These are phyloP conservation scores for California macrophylla DNA, from an alignment of 441 rosid genomes.

Conservation along the genomic window DNA sequence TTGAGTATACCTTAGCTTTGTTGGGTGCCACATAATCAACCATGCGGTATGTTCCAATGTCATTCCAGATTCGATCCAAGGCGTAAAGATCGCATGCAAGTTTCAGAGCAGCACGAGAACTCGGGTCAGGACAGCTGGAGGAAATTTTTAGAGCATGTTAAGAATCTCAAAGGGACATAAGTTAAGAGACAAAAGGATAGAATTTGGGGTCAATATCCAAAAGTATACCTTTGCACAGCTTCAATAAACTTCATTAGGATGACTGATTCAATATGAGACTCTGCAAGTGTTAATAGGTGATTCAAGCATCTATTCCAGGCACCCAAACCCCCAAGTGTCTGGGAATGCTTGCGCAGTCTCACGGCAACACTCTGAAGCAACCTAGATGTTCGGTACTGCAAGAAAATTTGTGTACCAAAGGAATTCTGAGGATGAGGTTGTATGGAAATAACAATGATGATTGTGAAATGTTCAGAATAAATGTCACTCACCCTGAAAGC, in stretches of 20 bases:
- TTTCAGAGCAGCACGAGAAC: slow-evolving; percentile 62
- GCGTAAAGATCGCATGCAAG: slow-evolving; percentile 94
- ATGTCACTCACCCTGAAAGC: slow-evolving; percentile 73
- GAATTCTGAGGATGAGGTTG: neutral
- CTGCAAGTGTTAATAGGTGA: slow-evolving; percentile 92
- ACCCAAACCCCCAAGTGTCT: slow-evolving; percentile 74
- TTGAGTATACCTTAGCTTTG: slow-evolving; percentile 78
- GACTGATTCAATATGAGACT: slow-evolving; percentile 89
- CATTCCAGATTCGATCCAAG: slow-evolving; percentile 60
- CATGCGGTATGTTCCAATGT: slow-evolving; percentile 7
- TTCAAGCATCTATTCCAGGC: slow-evolving; percentile 99
- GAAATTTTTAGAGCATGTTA: slow-evolving; percentile 12
- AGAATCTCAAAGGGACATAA: slow-evolving; percentile 2
- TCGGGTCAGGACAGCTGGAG: slow-evolving; percentile 67
- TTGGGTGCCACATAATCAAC: slow-evolving; percentile 28
- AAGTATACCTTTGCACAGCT: slow-evolving; percentile 59
- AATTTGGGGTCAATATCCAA: neutral
- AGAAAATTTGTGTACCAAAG: slow-evolving; percentile 4
- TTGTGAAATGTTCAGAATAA: slow-evolving; percentile 10
- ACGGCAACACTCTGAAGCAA: slow-evolving; percentile 76
- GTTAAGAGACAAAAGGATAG: neutral
- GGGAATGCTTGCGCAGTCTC: slow-evolving; percentile 68
- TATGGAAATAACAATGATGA: neutral
- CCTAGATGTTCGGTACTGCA: slow-evolving; percentile 90
- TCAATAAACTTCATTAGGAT: slow-evolving; percentile 85